These are phyloP conservation scores for Diospyros kaki DNA, from an alignment of 148 eudicot genomes.

Conservation along the genomic window DNA sequence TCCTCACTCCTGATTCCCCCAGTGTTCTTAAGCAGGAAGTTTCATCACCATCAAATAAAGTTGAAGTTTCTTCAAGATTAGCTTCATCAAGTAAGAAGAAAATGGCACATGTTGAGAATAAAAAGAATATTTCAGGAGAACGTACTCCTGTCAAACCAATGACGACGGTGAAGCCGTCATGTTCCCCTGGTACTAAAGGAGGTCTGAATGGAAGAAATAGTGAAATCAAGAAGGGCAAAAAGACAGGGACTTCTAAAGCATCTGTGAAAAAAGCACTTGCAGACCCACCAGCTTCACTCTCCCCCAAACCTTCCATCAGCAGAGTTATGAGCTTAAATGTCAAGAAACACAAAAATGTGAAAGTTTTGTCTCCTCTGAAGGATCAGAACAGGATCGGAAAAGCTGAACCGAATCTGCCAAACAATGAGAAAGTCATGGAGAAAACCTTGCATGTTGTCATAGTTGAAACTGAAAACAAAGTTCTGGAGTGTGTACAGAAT, in stretches of 20 bases:
- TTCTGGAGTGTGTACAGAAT: constrained; percentile 13
- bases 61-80: constrained; percentile 15
- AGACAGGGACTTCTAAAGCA: constrained; percentile 24
- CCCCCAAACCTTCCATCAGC: constrained; percentile 21
- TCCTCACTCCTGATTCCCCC: constrained; percentile 21
- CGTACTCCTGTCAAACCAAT: constrained; percentile 17
- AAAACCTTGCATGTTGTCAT: constrained; percentile 53
- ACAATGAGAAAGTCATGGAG: constrained; percentile 33
- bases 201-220: constrained; percentile 18
- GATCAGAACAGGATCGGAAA: constrained; percentile 23
- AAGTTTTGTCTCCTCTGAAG: constrained; percentile 27
- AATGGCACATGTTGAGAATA: constrained; percentile 15
- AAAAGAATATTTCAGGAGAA: constrained; percentile 17
- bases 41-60: constrained; percentile 25
- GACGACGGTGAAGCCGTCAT: constrained; percentile 20
- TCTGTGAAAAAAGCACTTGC: constrained; percentile 22
- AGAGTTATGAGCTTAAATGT: constrained; percentile 19
- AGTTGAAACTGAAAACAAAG: constrained; percentile 20
- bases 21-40: constrained; percentile 32
- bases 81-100: constrained; percentile 22
- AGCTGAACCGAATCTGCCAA: constrained; percentile 21
- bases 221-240: constrained; percentile 20
- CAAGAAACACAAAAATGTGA: constrained; percentile 27
- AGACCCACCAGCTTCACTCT: constrained; percentile 20
- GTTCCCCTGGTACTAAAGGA: constrained; percentile 22